Evolutionary conservation across 768 basidiomycete genomes (phyloP).

Genomic region (Harrya chromipes): DNA sequence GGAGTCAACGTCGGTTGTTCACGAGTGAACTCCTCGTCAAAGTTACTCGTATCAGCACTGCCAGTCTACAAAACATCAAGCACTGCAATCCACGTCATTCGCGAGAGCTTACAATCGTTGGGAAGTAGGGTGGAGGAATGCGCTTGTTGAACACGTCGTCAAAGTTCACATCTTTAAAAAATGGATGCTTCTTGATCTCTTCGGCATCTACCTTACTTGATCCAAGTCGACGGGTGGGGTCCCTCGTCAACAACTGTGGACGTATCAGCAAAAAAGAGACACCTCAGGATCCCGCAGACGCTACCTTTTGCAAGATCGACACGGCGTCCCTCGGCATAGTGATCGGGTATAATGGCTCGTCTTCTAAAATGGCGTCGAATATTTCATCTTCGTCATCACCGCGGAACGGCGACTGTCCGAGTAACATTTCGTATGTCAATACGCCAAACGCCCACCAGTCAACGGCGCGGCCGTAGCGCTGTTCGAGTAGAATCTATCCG

Average conservation of each 20-base stretch:
- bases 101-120: constrained; percentile 73
- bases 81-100: constrained; percentile 1
- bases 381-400: constrained; percentile 99
- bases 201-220: constrained; percentile 91
- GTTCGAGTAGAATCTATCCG: constrained; percentile 91
- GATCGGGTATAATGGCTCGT: constrained; percentile 97
- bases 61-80: constrained; percentile 52
- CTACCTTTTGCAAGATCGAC: constrained; percentile 89
- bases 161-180: constrained; percentile 98
- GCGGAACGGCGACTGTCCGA: constrained; percentile 98
- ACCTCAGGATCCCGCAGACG: background rate
- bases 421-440: constrained; percentile 96
- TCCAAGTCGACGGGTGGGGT: constrained; percentile 87
- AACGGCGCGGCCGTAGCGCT: constrained; percentile 96
- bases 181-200: constrained; percentile 95
- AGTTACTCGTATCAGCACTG: constrained; percentile 87
- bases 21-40: constrained; percentile 94
- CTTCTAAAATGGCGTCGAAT: constrained; percentile 97
- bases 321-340: constrained; percentile 99
- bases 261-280: constrained; percentile 2
- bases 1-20: constrained; percentile 98
- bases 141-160: constrained; percentile 98
- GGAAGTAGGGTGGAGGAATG: constrained; percentile 96
- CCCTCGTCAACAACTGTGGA: constrained; percentile 81
- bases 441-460: constrained; percentile 99